phyloP scores from a whole-genome alignment of 805 yeast genomes.

The Zygosaccharomyces bisporus region DNA sequence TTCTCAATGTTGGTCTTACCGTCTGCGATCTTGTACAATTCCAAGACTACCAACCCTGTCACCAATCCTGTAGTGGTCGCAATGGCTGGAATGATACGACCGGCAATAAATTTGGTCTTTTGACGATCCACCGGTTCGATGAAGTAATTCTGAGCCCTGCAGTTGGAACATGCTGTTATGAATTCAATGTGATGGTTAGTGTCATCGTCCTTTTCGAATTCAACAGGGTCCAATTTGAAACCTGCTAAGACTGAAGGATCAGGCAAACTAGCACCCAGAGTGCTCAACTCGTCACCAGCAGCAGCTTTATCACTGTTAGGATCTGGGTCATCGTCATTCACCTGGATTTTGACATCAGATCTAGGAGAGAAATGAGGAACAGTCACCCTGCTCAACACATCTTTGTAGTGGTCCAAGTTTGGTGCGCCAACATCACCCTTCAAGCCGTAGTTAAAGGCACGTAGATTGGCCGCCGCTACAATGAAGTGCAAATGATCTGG shows the following conservation, averaged over 20 bases:
- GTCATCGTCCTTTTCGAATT: slow-evolving; percentile 97
- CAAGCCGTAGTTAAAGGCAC: slow-evolving; percentile 87
- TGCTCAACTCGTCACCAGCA: slow-evolving; percentile 62
- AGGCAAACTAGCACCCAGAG: slow-evolving; percentile 76
- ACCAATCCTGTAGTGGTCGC: slow-evolving; percentile 99
- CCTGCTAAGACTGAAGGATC: slow-evolving; percentile 86
- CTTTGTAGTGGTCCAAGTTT: slow-evolving; percentile 45
- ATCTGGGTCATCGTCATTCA: slow-evolving; percentile 82
- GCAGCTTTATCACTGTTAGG: slow-evolving; percentile 55
- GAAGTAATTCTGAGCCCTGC: slow-evolving; percentile 88
- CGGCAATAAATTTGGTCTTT: slow-evolving; percentile 95
- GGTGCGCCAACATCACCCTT: slow-evolving; percentile 64
- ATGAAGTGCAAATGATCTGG: slow-evolving; percentile 78
- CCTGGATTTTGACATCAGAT: slow-evolving; percentile 75
- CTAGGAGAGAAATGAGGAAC: slow-evolving; percentile 72
- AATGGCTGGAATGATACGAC: slow-evolving; percentile 97
- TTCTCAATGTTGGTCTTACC: slow-evolving; percentile 71
- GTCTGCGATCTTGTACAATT: slow-evolving; percentile 84
- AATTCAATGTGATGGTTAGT: slow-evolving; percentile 94
- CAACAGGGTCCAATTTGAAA: slow-evolving; percentile 81
- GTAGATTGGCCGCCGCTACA: slow-evolving; percentile 84
- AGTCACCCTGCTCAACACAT: slow-evolving; percentile 48
- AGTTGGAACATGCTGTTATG: slow-evolving; percentile 91
- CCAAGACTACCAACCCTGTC: slow-evolving; percentile 90
- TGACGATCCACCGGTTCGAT: slow-evolving; percentile 85